phyloP scores from a whole-genome alignment of 1,284 basidiomycete species.

The Ganoderma leucocontextum region DNA sequence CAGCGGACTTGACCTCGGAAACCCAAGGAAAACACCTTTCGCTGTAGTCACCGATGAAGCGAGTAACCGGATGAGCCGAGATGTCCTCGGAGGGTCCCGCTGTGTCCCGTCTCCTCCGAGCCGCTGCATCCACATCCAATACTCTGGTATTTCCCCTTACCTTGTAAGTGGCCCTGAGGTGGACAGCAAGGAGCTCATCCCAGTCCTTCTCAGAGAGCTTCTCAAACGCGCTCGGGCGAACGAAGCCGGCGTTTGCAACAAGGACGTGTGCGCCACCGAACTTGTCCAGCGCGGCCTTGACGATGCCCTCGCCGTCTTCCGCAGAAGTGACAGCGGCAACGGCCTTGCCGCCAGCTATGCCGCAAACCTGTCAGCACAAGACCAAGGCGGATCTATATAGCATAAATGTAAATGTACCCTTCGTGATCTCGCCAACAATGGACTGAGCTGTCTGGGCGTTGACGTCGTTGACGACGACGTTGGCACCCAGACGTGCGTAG shows the following conservation, averaged over 20 bases:
- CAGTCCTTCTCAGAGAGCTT: slow-evolving; percentile 94
- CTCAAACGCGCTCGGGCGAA: slow-evolving; percentile 92
- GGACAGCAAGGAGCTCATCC: slow-evolving; percentile 92
- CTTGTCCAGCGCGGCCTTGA: slow-evolving; percentile 86
- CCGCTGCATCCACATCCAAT: neutral
- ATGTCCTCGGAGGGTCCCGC: too few species aligned
- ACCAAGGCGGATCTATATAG: neutral
- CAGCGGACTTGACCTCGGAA: neutral
- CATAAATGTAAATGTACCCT: slow-evolving; percentile 54
- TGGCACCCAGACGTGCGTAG: slow-evolving; percentile 92
- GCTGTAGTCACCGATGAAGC: too few species aligned
- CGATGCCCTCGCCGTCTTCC: slow-evolving; percentile 91
- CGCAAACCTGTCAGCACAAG: neutral
- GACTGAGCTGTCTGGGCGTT: slow-evolving; percentile 84
- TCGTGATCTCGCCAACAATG: slow-evolving; percentile 89
- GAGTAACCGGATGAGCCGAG: too few species aligned
- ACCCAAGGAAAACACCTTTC: too few species aligned
- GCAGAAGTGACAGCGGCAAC: slow-evolving; percentile 87
- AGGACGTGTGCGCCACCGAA: slow-evolving; percentile 93
- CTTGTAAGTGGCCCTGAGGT: slow-evolving; percentile 68
- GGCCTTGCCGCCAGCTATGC: slow-evolving; percentile 89
- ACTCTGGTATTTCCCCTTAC: neutral
- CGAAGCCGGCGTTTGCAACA: slow-evolving; percentile 94
- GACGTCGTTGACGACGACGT: slow-evolving; percentile 97
- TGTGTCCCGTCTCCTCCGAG: too few species aligned